phyloP scores from a whole-genome alignment of 2,329 filamentous ascomycete genomes.

The Diaporthe ampelina region DNA sequence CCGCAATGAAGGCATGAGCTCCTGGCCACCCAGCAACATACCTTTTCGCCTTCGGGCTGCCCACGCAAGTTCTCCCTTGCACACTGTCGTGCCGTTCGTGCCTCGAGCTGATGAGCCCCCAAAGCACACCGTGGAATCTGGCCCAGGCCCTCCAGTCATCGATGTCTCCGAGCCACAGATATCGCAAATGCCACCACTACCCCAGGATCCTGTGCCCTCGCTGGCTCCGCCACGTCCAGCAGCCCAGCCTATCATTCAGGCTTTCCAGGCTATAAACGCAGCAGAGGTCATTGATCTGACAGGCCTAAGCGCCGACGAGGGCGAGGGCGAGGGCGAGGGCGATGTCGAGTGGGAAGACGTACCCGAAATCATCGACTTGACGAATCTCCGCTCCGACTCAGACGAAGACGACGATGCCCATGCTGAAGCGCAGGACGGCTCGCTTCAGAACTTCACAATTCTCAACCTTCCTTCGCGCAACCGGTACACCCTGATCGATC shows the following conservation, averaged over 20 bases:
- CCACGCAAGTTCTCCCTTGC: neutral
- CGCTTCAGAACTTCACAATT: neutral
- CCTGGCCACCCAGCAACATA: neutral
- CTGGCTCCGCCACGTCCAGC: neutral
- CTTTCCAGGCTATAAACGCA: neutral
- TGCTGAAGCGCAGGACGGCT: neutral
- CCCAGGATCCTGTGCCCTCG: neutral
- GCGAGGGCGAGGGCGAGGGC: neutral
- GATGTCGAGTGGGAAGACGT: neutral
- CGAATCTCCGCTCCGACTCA: neutral
- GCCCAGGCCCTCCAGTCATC: conserved; percentile 10
- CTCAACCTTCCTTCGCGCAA: conserved; percentile 4
- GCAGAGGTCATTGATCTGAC: conserved; percentile 29
- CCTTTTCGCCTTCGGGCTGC: neutral
- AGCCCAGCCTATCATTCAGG: neutral
- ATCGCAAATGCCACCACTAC: neutral
- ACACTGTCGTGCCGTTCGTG: too few species aligned
- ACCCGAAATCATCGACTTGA: conserved; percentile 3
- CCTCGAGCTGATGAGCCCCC: neutral
- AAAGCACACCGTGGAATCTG: neutral
- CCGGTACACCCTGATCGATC: neutral
- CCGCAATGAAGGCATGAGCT: neutral
- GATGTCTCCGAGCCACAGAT: neutral
- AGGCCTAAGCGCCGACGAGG: neutral
- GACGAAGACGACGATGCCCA: neutral